Conservation (phyloP, 2,329 filamentous ascomycete species). For the Trichoderma polysporum region DNA sequence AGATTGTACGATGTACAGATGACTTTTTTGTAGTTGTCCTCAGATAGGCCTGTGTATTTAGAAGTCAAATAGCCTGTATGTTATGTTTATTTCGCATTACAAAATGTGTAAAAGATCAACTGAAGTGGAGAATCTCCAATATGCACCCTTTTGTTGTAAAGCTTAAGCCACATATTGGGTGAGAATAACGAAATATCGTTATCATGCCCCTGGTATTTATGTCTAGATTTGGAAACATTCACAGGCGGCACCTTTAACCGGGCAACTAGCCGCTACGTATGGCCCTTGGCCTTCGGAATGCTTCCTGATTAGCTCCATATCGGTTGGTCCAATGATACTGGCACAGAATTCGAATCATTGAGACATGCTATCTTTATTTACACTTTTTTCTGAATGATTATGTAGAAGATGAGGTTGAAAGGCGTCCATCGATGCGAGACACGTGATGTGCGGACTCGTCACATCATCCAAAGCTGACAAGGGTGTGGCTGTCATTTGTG, state of each 20-base stretch:
- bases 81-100: neutral
- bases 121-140: neutral
- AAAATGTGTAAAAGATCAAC: neutral
- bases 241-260: no score
- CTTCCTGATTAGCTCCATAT: neutral
- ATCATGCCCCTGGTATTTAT: neutral
- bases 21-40: neutral
- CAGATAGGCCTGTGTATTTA: neutral
- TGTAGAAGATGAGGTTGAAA: neutral
- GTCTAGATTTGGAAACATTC: neutral
- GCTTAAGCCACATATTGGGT: no score
- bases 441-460: neutral
- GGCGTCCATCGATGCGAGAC: neutral
- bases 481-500: slow-evolving; percentile 8
- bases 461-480: neutral
- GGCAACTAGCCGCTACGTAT: neutral
- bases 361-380: neutral
- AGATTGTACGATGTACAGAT: neutral
- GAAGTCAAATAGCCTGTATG: neutral
- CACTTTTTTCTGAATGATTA: neutral
- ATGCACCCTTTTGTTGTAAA: neutral
- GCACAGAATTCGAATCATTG: neutral
- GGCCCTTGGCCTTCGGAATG: neutral
- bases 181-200: neutral
- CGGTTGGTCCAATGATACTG: neutral